A percentile compares a stretch with the other conserved stretches of the same genome.
Conservation (phyloP, 2,329 filamentous ascomycete genomes). For the Aspergillus sp. region DNA sequence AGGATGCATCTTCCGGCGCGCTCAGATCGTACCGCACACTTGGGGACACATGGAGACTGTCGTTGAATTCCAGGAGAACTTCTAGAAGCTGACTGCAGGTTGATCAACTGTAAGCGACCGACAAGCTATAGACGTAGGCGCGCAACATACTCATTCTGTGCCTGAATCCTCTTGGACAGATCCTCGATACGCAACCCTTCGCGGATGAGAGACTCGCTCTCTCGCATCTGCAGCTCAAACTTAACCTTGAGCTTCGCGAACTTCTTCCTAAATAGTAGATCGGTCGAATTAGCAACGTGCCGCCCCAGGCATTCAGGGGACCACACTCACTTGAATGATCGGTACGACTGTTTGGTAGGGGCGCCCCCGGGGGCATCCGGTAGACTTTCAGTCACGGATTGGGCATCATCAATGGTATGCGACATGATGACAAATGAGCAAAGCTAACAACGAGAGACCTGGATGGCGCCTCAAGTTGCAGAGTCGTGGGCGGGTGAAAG, state of each 20-base stretch:
- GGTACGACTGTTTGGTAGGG: slow-evolving; percentile 59
- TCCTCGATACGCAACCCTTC: slow-evolving; percentile 80
- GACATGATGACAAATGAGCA: slow-evolving; percentile 31
- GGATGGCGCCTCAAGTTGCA: neutral
- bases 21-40: slow-evolving; percentile 74
- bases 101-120: slow-evolving; percentile 8
- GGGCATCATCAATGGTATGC: slow-evolving; percentile 32
- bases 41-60: slow-evolving; percentile 73
- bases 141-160: slow-evolving; percentile 82
- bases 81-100: slow-evolving; percentile 78
- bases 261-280: slow-evolving; percentile 65
- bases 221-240: slow-evolving; percentile 78
- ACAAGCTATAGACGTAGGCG: neutral
- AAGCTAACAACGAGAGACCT: neutral
- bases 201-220: slow-evolving; percentile 63
- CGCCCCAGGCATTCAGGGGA: neutral
- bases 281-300: slow-evolving; percentile 11
- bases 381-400: slow-evolving; percentile 32
- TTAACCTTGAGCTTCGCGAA: slow-evolving; percentile 83
- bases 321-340: slow-evolving; percentile 63
- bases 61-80: slow-evolving; percentile 85
- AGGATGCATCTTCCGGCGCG: slow-evolving; percentile 45
- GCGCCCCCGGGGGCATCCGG: slow-evolving; percentile 34
- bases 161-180: slow-evolving; percentile 78
- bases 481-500: neutral